Evolutionary conservation across 2,329 filamentous ascomycete species (phyloP).

Genomic region (Colletotrichum siamense): DNA sequence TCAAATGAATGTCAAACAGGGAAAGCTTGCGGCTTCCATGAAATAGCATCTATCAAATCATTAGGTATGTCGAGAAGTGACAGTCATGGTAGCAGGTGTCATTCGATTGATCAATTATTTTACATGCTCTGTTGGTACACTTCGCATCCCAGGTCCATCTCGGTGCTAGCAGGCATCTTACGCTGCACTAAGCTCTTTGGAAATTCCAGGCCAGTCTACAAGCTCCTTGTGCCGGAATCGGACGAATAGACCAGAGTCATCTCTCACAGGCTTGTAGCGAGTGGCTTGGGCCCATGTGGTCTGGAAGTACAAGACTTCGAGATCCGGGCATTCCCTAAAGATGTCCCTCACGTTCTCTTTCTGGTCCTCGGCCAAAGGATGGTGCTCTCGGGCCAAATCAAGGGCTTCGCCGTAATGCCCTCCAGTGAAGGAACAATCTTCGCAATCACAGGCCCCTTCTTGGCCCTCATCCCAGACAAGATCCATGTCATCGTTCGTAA

Average conservation of each 20-base stretch:
- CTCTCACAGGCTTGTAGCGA: background rate
- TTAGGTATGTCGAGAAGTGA: too few species aligned
- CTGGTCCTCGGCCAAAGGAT: background rate
- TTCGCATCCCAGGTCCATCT: background rate
- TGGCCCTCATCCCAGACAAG: background rate
- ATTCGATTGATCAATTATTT: background rate
- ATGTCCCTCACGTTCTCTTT: background rate
- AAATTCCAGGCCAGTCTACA: background rate
- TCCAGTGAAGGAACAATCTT: fast-evolving
- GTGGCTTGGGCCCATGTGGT: background rate
- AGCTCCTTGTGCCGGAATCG: fast-evolving
- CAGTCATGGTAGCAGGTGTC: background rate
- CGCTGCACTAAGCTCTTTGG: background rate
- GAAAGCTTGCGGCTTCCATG: too few species aligned
- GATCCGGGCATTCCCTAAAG: background rate
- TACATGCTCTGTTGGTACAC: fast-evolving
- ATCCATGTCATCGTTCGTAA: background rate
- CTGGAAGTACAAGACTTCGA: background rate
- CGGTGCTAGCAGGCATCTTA: fast-evolving
- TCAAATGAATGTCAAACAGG: background rate
- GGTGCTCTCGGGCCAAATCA: background rate
- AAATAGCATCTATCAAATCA: background rate
- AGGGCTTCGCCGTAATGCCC: background rate
- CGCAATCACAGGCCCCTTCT: background rate
- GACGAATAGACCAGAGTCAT: fast-evolving